These are phyloP conservation scores for Pythium rishiriense DNA, from an alignment of 352 stramenopile species.

Conservation along the genomic window DNA sequence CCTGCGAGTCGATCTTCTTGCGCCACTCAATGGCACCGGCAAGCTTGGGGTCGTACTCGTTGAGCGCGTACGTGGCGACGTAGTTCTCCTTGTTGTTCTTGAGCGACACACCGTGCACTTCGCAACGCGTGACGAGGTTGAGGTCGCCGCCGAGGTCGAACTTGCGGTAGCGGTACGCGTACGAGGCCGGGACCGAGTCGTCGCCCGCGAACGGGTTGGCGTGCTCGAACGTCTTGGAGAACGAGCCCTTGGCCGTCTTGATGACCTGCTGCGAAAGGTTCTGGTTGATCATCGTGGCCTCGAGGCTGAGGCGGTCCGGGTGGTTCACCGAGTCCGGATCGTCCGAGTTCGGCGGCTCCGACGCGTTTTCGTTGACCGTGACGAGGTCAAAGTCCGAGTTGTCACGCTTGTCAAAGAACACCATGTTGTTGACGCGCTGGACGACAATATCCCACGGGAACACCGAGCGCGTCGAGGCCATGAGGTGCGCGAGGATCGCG, in stretches of 20 bases:
- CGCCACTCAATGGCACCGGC: slow-evolving; percentile 89
- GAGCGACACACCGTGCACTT: slow-evolving; percentile 91
- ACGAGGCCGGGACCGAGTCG: slow-evolving; percentile 90
- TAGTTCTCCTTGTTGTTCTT: slow-evolving; percentile 91
- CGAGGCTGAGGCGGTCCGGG: slow-evolving; percentile 93
- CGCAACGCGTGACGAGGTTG: slow-evolving; percentile 92
- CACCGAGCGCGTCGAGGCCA: slow-evolving; percentile 94
- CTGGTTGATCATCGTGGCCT: slow-evolving; percentile 99
- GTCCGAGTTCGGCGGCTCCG: slow-evolving; percentile 85
- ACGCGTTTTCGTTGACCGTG: slow-evolving; percentile 95
- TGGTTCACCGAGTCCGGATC: slow-evolving; percentile 95
- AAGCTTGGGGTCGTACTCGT: slow-evolving; percentile 96
- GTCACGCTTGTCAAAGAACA: slow-evolving; percentile 98
- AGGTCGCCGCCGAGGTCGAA: slow-evolving; percentile 91
- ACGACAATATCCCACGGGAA: slow-evolving; percentile 98
- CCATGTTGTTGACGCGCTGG: slow-evolving; percentile 90
- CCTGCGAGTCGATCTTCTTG: slow-evolving; percentile 96
- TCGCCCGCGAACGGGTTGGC: slow-evolving; percentile 96
- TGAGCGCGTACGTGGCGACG: slow-evolving; percentile 95
- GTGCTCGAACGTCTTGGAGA: slow-evolving; percentile 59
- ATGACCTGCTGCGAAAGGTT: slow-evolving; percentile 98
- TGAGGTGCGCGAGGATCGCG: slow-evolving; percentile 96
- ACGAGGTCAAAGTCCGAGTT: slow-evolving; percentile 94
- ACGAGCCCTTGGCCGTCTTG: slow-evolving; percentile 34
- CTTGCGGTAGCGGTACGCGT: slow-evolving; percentile 97